Conservation (phyloP, 116 monocot genomes). For the Phalaenopsis hybrid region DNA sequence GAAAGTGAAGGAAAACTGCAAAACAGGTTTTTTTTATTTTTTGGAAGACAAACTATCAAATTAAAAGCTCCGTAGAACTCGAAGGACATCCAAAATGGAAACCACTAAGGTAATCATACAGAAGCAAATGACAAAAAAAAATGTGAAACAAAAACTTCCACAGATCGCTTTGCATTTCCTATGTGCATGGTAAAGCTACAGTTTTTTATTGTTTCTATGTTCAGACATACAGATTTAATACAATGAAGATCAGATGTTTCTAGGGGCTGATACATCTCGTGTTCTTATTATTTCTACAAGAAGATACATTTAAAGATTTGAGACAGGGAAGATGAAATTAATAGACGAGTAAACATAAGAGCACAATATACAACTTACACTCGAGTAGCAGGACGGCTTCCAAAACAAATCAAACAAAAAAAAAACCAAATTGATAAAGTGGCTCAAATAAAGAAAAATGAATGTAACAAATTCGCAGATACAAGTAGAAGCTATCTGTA, state of each 20-base stretch:
- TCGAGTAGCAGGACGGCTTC: background rate
- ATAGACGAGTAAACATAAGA: background rate
- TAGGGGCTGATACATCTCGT: no score
- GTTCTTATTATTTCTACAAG: background rate
- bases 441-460: background rate
- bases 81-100: background rate
- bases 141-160: background rate
- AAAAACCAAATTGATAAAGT: background rate
- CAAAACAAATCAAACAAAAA: background rate
- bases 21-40: slow-evolving; percentile 9
- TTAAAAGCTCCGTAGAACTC: background rate
- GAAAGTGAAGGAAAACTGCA: slow-evolving; percentile 93
- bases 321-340: background rate
- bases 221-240: background rate
- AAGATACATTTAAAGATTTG: background rate
- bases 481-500: background rate
- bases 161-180: background rate
- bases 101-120: background rate
- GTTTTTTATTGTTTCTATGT: background rate
- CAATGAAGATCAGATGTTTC: background rate
- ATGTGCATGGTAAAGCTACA: background rate
- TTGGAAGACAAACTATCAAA: background rate
- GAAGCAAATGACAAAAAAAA: slow-evolving; percentile 1
- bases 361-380: background rate
- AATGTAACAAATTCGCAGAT: background rate